These are phyloP conservation scores for Echium plantagineum DNA, from an alignment of 257 asterid genomes.

Conservation along the genomic window DNA sequence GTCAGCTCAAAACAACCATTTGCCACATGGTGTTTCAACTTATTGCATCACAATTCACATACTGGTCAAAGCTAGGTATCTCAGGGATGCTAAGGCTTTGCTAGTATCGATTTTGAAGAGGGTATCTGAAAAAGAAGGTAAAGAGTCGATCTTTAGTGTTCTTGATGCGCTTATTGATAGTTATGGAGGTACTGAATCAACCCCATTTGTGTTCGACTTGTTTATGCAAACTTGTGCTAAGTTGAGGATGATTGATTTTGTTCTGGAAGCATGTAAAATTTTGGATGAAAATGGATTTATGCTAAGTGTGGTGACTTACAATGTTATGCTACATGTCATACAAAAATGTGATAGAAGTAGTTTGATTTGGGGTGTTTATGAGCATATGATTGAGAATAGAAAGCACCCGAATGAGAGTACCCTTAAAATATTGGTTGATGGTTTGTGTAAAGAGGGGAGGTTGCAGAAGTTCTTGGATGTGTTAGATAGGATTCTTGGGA, in stretches of 20 bases:
- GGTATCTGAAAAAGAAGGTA: not conserved
- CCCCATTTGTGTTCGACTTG: constrained; percentile 67
- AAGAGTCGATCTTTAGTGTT: constrained; percentile 15
- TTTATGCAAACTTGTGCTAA: constrained; percentile 66
- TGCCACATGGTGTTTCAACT: constrained; percentile 33
- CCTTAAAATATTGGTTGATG: constrained; percentile 42
- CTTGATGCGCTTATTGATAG: constrained; percentile 43
- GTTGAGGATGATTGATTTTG: constrained; percentile 45
- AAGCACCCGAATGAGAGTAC: constrained; percentile 49
- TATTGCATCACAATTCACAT: constrained; percentile 64
- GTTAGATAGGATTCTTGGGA: constrained; percentile 59
- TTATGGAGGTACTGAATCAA: constrained; percentile 38
- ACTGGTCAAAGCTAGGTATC: constrained; percentile 56
- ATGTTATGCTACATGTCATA: constrained; percentile 52
- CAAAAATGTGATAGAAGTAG: constrained; percentile 35
- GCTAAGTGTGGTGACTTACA: constrained; percentile 52
- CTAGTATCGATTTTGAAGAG: constrained; percentile 29
- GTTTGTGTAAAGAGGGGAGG: constrained; percentile 66
- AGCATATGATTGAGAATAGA: constrained; percentile 47
- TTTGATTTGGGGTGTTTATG: constrained; percentile 56
- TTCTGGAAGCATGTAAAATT: constrained; percentile 36
- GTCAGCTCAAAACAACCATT: constrained; percentile 34
- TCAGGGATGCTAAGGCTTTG: constrained; percentile 60
- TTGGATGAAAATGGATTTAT: constrained; percentile 42
- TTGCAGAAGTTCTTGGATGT: constrained; percentile 35